A percentile compares a stretch with the other conserved stretches of the same genome.
Evolutionary conservation across 179 eudicot genomes (phyloP).

Genomic region (Silene vulgaris): DNA sequence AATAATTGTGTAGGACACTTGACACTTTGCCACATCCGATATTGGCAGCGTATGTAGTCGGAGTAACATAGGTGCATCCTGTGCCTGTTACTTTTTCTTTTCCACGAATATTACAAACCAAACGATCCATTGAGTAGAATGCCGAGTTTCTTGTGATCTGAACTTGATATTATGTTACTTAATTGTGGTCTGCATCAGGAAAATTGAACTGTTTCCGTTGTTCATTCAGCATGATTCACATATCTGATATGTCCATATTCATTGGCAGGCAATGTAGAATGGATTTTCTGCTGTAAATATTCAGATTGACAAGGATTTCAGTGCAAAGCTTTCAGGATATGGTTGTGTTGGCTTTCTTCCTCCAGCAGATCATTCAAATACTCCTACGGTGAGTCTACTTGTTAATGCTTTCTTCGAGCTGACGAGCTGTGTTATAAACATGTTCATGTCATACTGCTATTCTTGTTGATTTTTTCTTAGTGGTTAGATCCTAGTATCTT

Average conservation of each 20-base stretch:
- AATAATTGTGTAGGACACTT: too few species aligned
- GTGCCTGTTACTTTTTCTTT: background rate
- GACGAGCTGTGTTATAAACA: background rate
- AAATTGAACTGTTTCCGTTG: background rate
- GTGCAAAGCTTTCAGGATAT: conserved; percentile 91
- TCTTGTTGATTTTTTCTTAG: background rate
- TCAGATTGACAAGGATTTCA: conserved; percentile 91
- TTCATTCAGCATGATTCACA: background rate
- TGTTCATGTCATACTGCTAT: background rate
- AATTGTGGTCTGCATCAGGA: background rate
- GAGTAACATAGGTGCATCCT: too few species aligned
- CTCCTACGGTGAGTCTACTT: conserved; percentile 55
- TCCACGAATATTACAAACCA: background rate
- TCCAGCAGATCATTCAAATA: conserved; percentile 48
- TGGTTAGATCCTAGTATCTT: background rate
- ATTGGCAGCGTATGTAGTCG: too few species aligned
- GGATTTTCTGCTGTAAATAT: conserved; percentile 86
- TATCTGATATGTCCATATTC: background rate
- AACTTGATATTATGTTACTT: background rate
- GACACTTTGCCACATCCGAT: too few species aligned
- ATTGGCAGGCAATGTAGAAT: conserved; percentile 79
- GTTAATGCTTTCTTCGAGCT: background rate
- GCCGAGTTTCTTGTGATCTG: conserved; percentile 1
- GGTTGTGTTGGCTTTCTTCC: conserved; percentile 76
- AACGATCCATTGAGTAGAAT: conserved; percentile 4